A percentile compares a stretch with the other conserved stretches of the same genome.
phyloP scores from a whole-genome alignment of 148 eudicot species.

The Silene conica region DNA sequence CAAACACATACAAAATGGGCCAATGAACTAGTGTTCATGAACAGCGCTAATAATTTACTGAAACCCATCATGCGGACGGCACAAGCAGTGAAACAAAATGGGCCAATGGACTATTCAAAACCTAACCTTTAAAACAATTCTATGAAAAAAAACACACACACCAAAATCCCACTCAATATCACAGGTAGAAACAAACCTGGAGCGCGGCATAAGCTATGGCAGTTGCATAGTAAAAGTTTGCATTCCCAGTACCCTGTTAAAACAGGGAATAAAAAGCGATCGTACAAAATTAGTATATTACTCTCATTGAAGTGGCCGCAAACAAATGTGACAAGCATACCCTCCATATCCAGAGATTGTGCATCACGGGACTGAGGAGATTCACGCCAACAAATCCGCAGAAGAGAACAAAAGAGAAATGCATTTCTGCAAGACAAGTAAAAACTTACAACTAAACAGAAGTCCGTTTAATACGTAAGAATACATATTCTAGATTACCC shows the following conservation, averaged over 20 bases:
- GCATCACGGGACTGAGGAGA: conserved; percentile 96
- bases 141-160: neutral
- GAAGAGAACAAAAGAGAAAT: conserved; percentile 86
- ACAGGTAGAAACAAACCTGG: conserved; percentile 52
- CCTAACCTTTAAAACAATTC: conserved; percentile 7
- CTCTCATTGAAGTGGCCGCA: neutral
- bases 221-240: conserved; percentile 94
- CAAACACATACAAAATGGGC: neutral
- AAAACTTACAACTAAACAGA: conserved; percentile 6
- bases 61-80: neutral
- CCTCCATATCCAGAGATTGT: conserved; percentile 99
- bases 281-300: neutral
- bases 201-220: conserved; percentile 81
- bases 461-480: neutral
- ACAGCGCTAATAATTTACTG: neutral
- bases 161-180: neutral
- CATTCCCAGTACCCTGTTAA: conserved; percentile 96
- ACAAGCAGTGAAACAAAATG: neutral
- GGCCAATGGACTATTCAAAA: neutral
- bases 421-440: conserved; percentile 64
- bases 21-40: no score
- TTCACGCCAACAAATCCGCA: conserved; percentile 85
- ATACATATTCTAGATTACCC: neutral
- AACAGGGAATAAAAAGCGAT: conserved; percentile 8
- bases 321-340: conserved; percentile 28